Conservation (phyloP, 148 eudicot species). For the Cornus suecica region DNA sequence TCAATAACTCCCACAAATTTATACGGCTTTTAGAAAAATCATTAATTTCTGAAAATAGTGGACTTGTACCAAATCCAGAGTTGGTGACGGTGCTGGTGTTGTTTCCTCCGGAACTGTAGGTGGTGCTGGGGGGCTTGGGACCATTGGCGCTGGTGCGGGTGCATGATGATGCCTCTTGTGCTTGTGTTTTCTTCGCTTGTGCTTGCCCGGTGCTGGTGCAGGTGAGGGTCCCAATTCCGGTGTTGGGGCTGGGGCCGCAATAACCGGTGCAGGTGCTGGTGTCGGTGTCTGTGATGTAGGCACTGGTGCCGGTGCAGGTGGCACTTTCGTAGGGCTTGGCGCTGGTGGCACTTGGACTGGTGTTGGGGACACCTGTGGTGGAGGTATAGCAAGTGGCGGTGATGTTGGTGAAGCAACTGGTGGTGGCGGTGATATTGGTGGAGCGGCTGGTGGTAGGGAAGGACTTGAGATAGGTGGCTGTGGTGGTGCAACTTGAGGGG, state of each 20-base stretch:
- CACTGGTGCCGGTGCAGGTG: conserved; percentile 29
- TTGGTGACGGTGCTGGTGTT: conserved; percentile 84
- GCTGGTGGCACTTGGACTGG: conserved; percentile 34
- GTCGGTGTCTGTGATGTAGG: conserved; percentile 24
- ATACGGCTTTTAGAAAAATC: background rate
- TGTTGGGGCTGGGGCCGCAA: conserved; percentile 22
- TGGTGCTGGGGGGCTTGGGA: conserved; percentile 81
- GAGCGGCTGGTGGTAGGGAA: conserved; percentile 22
- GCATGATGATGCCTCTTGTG: conserved; percentile 53
- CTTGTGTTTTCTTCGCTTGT: conserved; percentile 61
- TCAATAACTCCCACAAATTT: background rate
- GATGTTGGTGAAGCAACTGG: conserved; percentile 17
- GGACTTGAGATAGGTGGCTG: conserved; percentile 30
- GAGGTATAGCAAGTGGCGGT: conserved; percentile 26
- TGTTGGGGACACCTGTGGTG: conserved; percentile 27
- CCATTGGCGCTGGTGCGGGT: conserved; percentile 45
- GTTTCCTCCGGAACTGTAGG: conserved; percentile 45
- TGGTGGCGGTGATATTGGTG: conserved; percentile 17
- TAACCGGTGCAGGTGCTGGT: conserved; percentile 23
- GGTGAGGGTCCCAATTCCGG: conserved; percentile 40
- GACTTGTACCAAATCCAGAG: conserved; percentile 49
- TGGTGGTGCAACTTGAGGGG: conserved; percentile 26
- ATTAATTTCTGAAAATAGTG: conserved; percentile 5
- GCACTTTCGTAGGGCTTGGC: conserved; percentile 24
- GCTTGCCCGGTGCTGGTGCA: conserved; percentile 61